Evolutionary conservation across 495 filamentous ascomycete species (phyloP), one percentile per base, ranked within the genome.

Genomic region (Penicillium argentinense): DNA sequence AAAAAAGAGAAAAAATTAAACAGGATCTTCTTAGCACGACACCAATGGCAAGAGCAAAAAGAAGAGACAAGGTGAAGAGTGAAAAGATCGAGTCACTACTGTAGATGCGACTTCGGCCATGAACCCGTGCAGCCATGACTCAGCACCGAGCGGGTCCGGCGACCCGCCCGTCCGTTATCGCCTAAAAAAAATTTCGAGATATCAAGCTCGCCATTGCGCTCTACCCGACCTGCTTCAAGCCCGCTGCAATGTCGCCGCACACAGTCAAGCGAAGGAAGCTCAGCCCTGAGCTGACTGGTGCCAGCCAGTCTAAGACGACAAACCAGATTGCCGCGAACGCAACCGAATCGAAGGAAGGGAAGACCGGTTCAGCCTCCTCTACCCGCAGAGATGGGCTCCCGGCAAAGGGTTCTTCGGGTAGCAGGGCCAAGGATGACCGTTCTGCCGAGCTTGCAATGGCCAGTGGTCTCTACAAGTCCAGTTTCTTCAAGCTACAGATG

Each of bases 401-500:
- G 21, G 42, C 42, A 8, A 57, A 55, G 41, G 21, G 32, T 43
- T 43, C 45, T 18, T 16, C 49, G 18, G 45, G 34, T 0, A 37
- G 41, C 9, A 56, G 39, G 32, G 59, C 34, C 25, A 65, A 60
- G 17, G 54, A 56, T 49, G 51, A 64, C 45, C 57, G 58, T 18
- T 64, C 66, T 27, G 66, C 66, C 17, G 72, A 75, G 45, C 53
- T 73, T 39, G 69, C 69, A 14, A 62, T 62, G 50, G 64, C 69
- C n/a, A 70, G 59, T 34, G 72, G 72, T n/a, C 55, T 70, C 28
- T 86, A 79, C 67, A 83, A 83, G 52, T 86, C 81, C 26, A 88
- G 79, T 57, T 73, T 89, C 52, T 95, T 97, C 69, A 86, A 92
- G 54, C 71, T 98, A 23, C 88, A 97, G 68, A 79, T 90, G 17